A percentile compares a stretch with the other conserved stretches of the same genome.
Conservation (phyloP, 495 filamentous ascomycete genomes). For the Thermothielavioides terrestris region DNA sequence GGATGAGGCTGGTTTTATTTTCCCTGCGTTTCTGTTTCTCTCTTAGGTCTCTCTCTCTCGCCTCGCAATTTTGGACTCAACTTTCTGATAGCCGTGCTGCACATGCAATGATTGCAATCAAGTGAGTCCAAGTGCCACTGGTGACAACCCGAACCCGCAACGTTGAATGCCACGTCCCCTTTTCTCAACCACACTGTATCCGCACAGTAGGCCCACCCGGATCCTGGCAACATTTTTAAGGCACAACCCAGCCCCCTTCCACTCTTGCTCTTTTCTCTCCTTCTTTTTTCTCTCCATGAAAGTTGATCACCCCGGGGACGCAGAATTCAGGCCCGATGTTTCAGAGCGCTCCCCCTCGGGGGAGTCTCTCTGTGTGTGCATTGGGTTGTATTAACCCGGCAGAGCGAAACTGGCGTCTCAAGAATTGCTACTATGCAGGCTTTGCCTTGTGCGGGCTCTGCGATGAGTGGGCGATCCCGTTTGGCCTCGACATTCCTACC, state of each 20-base stretch:
- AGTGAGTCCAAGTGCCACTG: no score
- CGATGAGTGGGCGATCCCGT: conserved; percentile 42
- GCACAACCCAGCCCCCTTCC: background rate
- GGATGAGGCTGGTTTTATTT: no score
- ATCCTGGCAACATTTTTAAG: background rate
- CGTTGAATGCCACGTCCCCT: background rate
- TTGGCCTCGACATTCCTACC: conserved; percentile 39
- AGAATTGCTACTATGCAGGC: conserved; percentile 41
- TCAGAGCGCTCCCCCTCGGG: background rate
- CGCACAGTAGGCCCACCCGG: background rate
- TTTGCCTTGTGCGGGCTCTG: conserved; percentile 1
- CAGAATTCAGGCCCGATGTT: conserved; percentile 38
- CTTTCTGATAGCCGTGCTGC: no score
- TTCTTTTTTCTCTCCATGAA: conserved; percentile 32
- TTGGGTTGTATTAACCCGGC: conserved; percentile 43
- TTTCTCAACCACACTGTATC: background rate
- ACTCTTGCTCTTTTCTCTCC: conserved; percentile 6
- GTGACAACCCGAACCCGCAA: background rate
- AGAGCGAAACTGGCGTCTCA: conserved; percentile 37
- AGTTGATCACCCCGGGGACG: conserved; percentile 37
- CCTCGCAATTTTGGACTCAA: no score
- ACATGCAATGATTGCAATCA: no score
- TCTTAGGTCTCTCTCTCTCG: no score
- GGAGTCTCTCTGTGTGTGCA: conserved; percentile 25
- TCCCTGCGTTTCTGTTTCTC: no score